A percentile compares a stretch with the other conserved stretches of the same genome.
phyloP scores from a whole-genome alignment of 1,284 basidiomycete genomes.

The Malassezia arunalokei region DNA sequence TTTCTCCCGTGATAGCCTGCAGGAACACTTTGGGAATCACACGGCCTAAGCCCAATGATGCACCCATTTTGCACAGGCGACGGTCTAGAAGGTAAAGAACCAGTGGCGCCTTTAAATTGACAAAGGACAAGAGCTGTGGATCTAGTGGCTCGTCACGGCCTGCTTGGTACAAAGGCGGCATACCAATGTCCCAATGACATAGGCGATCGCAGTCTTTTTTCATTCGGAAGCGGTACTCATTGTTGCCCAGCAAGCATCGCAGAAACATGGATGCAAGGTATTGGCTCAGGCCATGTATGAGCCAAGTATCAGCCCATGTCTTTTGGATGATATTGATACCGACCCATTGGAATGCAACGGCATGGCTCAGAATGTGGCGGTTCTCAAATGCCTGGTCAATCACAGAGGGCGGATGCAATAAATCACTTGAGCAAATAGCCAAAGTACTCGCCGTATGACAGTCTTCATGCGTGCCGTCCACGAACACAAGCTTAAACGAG shows the following conservation, averaged over 20 bases:
- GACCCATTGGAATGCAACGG: slow-evolving; percentile 83
- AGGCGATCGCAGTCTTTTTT: slow-evolving; percentile 97
- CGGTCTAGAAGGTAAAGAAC: slow-evolving; percentile 92
- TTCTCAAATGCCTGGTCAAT: slow-evolving; percentile 91
- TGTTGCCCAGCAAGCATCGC: slow-evolving; percentile 78
- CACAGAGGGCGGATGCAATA: slow-evolving; percentile 73
- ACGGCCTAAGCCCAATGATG: slow-evolving; percentile 80
- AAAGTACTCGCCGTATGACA: slow-evolving; percentile 75
- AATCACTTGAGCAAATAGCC: slow-evolving; percentile 65
- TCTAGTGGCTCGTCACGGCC: slow-evolving; percentile 59
- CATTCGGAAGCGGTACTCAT: slow-evolving; percentile 88
- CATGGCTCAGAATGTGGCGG: slow-evolving; percentile 67
- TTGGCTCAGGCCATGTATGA: slow-evolving; percentile 79
- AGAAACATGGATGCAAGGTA: slow-evolving; percentile 84
- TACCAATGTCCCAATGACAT: slow-evolving; percentile 68
- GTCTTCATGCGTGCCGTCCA: slow-evolving; percentile 59
- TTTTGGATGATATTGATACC: slow-evolving; percentile 93
- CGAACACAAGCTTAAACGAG: slow-evolving; percentile 90
- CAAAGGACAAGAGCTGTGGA: slow-evolving; percentile 52
- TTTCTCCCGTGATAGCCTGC: slow-evolving; percentile 81
- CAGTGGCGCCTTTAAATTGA: slow-evolving; percentile 87
- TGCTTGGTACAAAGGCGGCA: slow-evolving; percentile 88
- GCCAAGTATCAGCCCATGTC: slow-evolving; percentile 89
- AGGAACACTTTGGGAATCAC: slow-evolving; percentile 91
- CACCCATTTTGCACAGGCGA: slow-evolving; percentile 82